Evolutionary conservation across 768 basidiomycete genomes (phyloP).

Genomic region (Russula sp.): DNA sequence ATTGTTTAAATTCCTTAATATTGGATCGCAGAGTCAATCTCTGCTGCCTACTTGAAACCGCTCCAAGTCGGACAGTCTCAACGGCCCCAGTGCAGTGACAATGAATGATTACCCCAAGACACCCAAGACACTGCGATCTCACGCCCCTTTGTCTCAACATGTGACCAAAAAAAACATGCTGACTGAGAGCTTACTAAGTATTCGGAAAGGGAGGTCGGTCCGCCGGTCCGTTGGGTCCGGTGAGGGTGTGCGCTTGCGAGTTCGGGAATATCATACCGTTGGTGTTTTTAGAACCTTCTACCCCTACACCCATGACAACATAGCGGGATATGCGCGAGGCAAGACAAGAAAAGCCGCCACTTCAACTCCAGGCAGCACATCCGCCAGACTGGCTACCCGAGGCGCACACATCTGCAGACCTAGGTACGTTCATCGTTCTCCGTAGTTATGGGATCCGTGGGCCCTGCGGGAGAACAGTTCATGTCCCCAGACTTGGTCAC

Average conservation of each 20-base stretch:
- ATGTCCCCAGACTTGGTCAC: background rate
- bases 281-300: background rate
- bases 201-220: background rate
- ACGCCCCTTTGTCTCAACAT: no score
- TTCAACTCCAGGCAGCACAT: constrained; percentile 59
- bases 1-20: background rate
- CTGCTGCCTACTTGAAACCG: no score
- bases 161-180: no score
- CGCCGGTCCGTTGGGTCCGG: background rate
- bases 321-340: constrained; percentile 23
- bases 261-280: background rate
- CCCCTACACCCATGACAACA: constrained; percentile 4
- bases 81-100: no score
- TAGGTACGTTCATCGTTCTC: constrained; percentile 47
- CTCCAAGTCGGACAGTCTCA: no score
- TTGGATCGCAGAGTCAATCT: background rate
- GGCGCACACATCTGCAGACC: constrained; percentile 61
- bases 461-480: background rate
- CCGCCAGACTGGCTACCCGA: constrained; percentile 75
- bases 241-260: background rate
- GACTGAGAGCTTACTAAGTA: background rate
- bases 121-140: no score
- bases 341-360: constrained; percentile 33
- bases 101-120: no score
- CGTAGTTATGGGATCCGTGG: background rate